A percentile compares a stretch with the other conserved stretches of the same genome.
Conservation (phyloP, 1,284 basidiomycete species). For the Tetrapyrgos nigripes region DNA sequence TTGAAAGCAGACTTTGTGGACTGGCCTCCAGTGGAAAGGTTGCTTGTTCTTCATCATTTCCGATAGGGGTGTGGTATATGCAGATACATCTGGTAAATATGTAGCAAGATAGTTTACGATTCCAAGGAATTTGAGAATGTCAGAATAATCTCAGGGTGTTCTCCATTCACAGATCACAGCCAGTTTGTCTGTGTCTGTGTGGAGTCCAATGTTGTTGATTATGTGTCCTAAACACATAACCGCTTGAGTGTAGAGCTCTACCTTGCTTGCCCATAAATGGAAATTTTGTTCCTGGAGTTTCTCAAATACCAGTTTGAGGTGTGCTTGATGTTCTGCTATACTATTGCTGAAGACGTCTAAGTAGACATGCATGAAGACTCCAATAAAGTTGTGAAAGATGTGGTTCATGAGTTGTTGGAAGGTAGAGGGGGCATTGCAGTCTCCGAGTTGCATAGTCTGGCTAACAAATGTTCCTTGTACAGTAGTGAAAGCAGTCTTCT, state of each 20-base stretch:
- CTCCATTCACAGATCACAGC: constrained; percentile 34
- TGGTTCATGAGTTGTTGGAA: constrained; percentile 28
- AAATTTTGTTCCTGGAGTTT: constrained; percentile 24
- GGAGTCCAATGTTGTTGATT: constrained; percentile 31
- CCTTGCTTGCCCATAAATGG: constrained; percentile 33
- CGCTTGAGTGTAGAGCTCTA: constrained; percentile 33
- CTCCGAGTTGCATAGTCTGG: constrained; percentile 27
- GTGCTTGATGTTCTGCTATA: constrained; percentile 31
- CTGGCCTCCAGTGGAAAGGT: constrained; percentile 16
- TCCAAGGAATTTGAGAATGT: constrained; percentile 46
- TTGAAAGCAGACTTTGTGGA: constrained; percentile 17
- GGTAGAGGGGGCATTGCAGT: constrained; percentile 29
- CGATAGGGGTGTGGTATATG: constrained; percentile 24
- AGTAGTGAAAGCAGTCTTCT: constrained; percentile 24
- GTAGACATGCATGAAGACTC: constrained; percentile 36
- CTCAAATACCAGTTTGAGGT: constrained; percentile 26
- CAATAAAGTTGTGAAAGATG: constrained; percentile 33
- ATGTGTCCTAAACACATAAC: constrained; percentile 38
- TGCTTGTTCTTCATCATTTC: constrained; percentile 19
- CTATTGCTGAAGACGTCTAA: constrained; percentile 42
- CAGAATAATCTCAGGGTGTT: constrained; percentile 35
- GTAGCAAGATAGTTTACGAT: constrained; percentile 45
- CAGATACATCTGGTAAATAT: constrained; percentile 42
- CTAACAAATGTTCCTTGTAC: constrained; percentile 22
- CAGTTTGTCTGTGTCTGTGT: constrained; percentile 30